Evolutionary conservation across 495 filamentous ascomycete genomes (phyloP).

Genomic region (Tuber umbilicatum): DNA sequence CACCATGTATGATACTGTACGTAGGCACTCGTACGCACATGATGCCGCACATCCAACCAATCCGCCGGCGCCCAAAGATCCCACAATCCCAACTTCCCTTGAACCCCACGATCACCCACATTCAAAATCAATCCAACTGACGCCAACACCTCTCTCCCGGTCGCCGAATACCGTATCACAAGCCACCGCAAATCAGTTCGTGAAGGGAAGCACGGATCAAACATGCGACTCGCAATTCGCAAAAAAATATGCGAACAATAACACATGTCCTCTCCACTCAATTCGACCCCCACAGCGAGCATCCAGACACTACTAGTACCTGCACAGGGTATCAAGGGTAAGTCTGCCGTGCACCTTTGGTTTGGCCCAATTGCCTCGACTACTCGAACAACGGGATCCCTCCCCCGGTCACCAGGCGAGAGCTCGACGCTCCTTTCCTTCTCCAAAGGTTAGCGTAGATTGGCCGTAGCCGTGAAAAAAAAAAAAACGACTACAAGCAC

Average conservation of each 20-base stretch:
- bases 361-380: too few relatives aligned
- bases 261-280: neutral
- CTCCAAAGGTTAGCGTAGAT: too few relatives aligned
- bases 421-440: too few relatives aligned
- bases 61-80: neutral
- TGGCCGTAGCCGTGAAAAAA: too few relatives aligned
- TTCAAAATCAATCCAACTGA: neutral
- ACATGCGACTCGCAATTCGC: neutral
- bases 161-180: neutral
- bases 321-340: too few relatives aligned
- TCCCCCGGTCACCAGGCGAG: too few relatives aligned
- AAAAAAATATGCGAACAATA: neutral
- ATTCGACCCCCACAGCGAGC: neutral
- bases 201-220: neutral
- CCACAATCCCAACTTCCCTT: neutral
- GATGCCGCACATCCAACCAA: neutral
- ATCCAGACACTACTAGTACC: too few relatives aligned
- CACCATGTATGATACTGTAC: neutral
- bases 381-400: too few relatives aligned
- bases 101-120: neutral
- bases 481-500: too few relatives aligned
- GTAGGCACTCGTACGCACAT: too few relatives aligned
- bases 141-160: neutral
- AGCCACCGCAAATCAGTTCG: neutral
- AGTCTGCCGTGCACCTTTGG: too few relatives aligned